phyloP scores from a whole-genome alignment of 176 grass and related monocot species.

The Coix lacrymajobi region DNA sequence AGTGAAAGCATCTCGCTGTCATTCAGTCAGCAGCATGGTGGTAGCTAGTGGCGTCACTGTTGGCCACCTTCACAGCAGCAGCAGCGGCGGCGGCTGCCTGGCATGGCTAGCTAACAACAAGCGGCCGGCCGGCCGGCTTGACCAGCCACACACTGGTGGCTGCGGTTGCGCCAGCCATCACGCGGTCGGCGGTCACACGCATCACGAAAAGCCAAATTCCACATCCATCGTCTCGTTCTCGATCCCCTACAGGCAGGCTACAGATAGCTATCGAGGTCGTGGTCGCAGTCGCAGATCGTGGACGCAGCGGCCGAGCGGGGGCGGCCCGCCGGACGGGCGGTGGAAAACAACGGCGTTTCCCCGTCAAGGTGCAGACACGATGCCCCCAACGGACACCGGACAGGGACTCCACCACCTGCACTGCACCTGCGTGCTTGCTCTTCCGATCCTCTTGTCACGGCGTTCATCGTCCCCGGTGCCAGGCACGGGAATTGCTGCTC shows the following conservation, averaged over 20 bases:
- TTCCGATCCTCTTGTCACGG: neutral
- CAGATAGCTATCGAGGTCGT: neutral
- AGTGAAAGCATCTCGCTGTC: neutral
- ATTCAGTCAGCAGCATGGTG: neutral
- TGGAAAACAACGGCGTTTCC: neutral
- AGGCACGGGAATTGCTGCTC: too few species aligned
- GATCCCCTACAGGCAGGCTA: neutral
- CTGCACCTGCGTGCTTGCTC: too few species aligned
- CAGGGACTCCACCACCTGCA: neutral
- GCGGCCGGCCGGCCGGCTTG: neutral
- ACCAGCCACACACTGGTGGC: slow-evolving; percentile 12
- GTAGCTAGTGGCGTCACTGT: slow-evolving; percentile 27
- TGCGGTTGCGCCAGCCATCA: neutral
- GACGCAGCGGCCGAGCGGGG: neutral
- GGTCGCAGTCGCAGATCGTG: neutral
- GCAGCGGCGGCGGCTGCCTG: neutral
- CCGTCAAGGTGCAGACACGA: neutral
- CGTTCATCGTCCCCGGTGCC: too few species aligned
- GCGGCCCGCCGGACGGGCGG: neutral
- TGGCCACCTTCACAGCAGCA: slow-evolving; percentile 27
- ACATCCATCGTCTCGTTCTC: neutral
- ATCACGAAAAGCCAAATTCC: neutral
- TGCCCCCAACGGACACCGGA: neutral
- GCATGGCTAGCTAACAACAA: neutral
- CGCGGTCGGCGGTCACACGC: neutral